Conservation (phyloP, 345 rosid genomes). For the Brassica juncea region DNA sequence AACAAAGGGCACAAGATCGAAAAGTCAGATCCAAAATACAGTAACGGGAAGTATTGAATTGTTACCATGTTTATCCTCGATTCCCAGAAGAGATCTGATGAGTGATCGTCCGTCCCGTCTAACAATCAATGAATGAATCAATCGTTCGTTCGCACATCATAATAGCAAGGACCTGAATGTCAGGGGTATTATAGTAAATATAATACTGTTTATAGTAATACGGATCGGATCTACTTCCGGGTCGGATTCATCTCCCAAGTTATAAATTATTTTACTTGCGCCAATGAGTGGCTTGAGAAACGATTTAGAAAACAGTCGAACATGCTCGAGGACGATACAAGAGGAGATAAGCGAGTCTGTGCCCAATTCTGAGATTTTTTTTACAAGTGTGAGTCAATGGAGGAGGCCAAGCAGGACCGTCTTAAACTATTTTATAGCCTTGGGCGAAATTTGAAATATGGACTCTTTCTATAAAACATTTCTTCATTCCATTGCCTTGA, state of each 20-base stretch:
- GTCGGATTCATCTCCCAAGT: background rate
- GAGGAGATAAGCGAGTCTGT: too few species aligned
- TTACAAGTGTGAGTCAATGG: too few species aligned
- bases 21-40: conserved; percentile 17
- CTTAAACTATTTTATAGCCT: too few species aligned
- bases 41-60: background rate
- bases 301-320: too few species aligned
- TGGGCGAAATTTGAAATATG: too few species aligned
- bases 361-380: too few species aligned
- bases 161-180: background rate
- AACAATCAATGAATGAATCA: background rate
- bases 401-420: too few species aligned
- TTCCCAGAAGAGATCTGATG: conserved; percentile 26
- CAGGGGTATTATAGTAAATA: conserved; percentile 23
- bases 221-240: conserved; percentile 2
- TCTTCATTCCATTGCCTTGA: too few species aligned
- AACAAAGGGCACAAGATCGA: conserved; percentile 15
- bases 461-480: too few species aligned
- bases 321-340: too few species aligned
- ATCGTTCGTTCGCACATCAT: background rate
- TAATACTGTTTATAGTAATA: background rate
- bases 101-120: conserved; percentile 30
- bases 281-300: too few species aligned
- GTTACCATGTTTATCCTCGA: conserved; percentile 33
- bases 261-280: too few species aligned